Evolutionary conservation across 73 alveolate genomes (phyloP).

Genomic region (Stentor coeruleus): DNA sequence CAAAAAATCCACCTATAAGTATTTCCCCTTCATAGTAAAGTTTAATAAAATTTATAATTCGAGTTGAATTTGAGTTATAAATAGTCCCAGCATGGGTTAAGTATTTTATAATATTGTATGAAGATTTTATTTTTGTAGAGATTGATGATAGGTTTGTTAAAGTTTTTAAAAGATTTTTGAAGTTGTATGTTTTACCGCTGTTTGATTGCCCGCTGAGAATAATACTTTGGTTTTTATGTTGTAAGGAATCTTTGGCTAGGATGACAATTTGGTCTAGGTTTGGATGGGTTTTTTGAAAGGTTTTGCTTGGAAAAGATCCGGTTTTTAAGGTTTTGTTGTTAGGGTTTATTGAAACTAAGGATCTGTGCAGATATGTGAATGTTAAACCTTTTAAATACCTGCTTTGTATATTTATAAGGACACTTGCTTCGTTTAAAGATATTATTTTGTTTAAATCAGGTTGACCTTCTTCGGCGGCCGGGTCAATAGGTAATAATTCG

Average conservation of each 20-base stretch:
- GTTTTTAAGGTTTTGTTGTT: too few species aligned
- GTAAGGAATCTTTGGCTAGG: constrained; percentile 50
- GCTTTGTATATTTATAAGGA: constrained; percentile 67
- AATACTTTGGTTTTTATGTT: constrained; percentile 64
- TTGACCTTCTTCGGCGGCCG: constrained; percentile 63
- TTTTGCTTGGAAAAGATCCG: too few species aligned
- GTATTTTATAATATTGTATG: constrained; percentile 98
- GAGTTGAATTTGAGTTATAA: constrained; percentile 82
- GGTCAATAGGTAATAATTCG: constrained; percentile 46
- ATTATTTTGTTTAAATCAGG: constrained; percentile 60
- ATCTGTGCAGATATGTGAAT: constrained; percentile 88
- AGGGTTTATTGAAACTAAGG: constrained; percentile 82
- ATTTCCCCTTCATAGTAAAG: constrained; percentile 78
- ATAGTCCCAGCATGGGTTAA: constrained; percentile 98
- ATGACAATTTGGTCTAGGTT: too few species aligned
- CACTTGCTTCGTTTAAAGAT: constrained; percentile 81
- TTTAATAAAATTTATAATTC: constrained; percentile 97
- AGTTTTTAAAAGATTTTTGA: constrained; percentile 92
- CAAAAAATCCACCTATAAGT: constrained; percentile 88
- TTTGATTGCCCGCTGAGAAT: constrained; percentile 99
- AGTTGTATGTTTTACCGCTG: constrained; percentile 99
- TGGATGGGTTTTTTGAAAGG: too few species aligned
- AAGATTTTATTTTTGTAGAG: constrained; percentile 88
- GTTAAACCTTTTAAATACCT: constrained; percentile 68
- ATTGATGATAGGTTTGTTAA: constrained; percentile 49